A percentile compares a stretch with the other conserved stretches of the same genome.
Conservation (phyloP, 2,329 filamentous ascomycete genomes). For the Aspergillus niger region DNA sequence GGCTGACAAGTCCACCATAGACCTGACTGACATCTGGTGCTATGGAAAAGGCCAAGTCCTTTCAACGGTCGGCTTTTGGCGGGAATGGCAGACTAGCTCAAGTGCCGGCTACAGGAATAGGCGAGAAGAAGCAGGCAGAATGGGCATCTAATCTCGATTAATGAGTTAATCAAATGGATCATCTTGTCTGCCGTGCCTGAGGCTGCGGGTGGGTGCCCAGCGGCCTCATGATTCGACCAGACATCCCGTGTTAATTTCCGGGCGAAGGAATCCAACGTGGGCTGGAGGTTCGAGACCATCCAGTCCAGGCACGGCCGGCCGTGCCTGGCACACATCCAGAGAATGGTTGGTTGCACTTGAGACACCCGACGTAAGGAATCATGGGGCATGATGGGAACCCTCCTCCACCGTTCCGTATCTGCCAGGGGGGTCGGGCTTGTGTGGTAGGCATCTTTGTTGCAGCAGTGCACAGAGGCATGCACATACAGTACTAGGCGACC, state of each 20-base stretch:
- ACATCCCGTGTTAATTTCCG: constrained; percentile 11
- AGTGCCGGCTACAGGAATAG: neutral
- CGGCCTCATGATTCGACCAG: neutral
- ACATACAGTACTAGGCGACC: neutral
- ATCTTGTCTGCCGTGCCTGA: neutral
- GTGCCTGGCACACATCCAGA: neutral
- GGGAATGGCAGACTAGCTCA: neutral
- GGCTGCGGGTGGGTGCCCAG: neutral
- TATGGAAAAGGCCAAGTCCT: neutral
- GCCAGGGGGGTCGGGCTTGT: neutral
- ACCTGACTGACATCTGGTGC: neutral
- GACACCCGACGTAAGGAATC: constrained; percentile 1
- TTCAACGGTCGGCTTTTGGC: neutral
- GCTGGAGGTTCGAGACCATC: constrained; percentile 8
- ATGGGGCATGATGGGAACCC: neutral
- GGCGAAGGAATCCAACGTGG: constrained; percentile 10
- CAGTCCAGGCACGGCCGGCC: constrained; percentile 1
- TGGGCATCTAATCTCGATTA: constrained; percentile 3
- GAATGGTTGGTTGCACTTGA: neutral
- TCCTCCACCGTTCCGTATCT: neutral
- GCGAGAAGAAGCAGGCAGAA: neutral
- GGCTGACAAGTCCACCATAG: too few species aligned
- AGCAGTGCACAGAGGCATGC: neutral
- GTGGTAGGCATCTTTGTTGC: neutral
- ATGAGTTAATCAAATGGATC: constrained; percentile 6